These are phyloP conservation scores for Aphanocladium album DNA, from an alignment of 2,329 filamentous ascomycete genomes.

Conservation along the genomic window DNA sequence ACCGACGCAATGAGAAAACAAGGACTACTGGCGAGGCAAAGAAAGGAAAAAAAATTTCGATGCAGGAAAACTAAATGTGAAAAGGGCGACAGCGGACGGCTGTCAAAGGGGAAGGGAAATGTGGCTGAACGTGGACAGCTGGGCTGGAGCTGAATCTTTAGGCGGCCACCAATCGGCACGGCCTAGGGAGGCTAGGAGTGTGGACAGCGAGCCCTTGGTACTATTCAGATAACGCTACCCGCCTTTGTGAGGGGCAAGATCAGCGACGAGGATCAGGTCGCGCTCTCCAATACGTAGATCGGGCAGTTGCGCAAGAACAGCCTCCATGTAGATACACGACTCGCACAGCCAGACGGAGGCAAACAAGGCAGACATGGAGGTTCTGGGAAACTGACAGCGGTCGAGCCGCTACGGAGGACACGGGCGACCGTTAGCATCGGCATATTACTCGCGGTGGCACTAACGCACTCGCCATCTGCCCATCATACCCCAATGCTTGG, in stretches of 20 bases:
- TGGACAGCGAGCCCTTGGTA: not conserved
- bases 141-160: not conserved
- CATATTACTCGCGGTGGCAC: not conserved
- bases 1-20: not conserved
- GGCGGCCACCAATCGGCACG: slow-evolving; percentile 7
- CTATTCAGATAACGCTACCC: not conserved
- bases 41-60: not conserved
- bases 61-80: not conserved
- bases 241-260: not conserved
- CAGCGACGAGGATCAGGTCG: not conserved
- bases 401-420: not conserved
- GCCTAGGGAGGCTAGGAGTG: not conserved
- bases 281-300: not conserved
- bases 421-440: not conserved
- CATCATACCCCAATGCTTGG: not conserved
- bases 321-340: not conserved
- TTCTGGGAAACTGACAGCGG: not conserved
- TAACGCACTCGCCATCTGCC: not conserved
- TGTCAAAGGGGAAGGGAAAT: not conserved
- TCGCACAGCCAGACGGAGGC: not conserved
- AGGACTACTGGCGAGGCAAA: not conserved
- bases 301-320: not conserved
- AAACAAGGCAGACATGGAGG: not conserved
- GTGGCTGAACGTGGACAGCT: slow-evolving; percentile 1
- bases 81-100: not conserved